Conservation (phyloP, 495 filamentous ascomycete species). For the Penicillium psychrofluorescens region DNA sequence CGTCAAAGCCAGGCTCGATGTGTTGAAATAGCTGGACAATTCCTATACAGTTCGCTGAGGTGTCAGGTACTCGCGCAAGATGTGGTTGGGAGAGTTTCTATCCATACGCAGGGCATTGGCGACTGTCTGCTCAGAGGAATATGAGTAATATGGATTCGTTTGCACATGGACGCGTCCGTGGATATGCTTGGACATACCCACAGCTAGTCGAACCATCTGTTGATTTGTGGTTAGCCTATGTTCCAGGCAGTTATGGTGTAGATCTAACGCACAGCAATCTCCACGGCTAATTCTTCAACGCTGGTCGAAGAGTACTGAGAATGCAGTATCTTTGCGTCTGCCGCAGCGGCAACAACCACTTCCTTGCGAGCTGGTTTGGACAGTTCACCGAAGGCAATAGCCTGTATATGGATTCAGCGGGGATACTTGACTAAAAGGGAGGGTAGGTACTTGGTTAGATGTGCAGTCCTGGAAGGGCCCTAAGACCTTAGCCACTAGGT, state of each 20-base stretch:
- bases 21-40: constrained; percentile 41
- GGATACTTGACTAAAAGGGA: not conserved
- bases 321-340: constrained; percentile 26
- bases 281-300: constrained; percentile 46
- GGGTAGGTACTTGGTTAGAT: constrained; percentile 50
- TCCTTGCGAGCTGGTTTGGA: constrained; percentile 37
- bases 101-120: constrained; percentile 47
- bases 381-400: constrained; percentile 53
- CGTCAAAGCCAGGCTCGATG: constrained; percentile 40
- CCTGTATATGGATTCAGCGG: constrained; percentile 15
- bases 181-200: constrained; percentile 45
- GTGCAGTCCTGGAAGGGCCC: constrained; percentile 60
- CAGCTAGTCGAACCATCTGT: constrained; percentile 47
- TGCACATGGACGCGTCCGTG: constrained; percentile 52
- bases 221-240: too few species aligned
- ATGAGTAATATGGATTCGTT: constrained; percentile 51
- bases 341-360: constrained; percentile 39
- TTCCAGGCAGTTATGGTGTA: too few species aligned
- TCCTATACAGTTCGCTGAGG: constrained; percentile 19
- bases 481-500: constrained; percentile 42
- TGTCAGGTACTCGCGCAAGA: not conserved
- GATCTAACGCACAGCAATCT: constrained; percentile 41
- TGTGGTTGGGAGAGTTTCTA: too few species aligned
- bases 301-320: constrained; percentile 29
- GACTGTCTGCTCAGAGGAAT: constrained; percentile 45